These are phyloP conservation scores for Collybiopsis luxurians DNA, from an alignment of 768 basidiomycete genomes.

Conservation along the genomic window DNA sequence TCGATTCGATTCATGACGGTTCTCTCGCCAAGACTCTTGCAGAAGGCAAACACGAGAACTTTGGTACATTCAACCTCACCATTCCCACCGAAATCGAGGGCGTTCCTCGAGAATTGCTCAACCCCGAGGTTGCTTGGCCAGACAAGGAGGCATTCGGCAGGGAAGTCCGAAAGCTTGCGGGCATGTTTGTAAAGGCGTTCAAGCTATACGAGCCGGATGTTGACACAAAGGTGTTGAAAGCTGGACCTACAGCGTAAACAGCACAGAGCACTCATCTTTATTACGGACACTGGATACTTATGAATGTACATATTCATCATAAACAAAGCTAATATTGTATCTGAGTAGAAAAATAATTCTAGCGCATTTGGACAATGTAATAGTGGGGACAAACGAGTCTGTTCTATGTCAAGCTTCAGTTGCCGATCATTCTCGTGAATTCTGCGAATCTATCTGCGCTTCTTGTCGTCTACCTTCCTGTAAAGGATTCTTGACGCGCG, in stretches of 20 bases:
- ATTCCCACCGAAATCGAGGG: conserved; percentile 83
- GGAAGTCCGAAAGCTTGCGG: conserved; percentile 83
- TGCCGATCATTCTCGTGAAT: no score
- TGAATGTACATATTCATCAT: neutral
- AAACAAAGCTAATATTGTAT: no score
- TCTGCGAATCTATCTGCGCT: no score
- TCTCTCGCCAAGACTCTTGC: conserved; percentile 85
- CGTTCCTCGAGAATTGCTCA: conserved; percentile 88
- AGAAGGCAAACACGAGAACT: conserved; percentile 82
- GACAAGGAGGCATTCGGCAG: conserved; percentile 88
- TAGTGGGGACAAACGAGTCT: no score
- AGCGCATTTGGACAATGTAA: no score
- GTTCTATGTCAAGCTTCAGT: no score
- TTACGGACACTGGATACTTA: neutral
- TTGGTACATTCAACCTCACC: conserved; percentile 77
- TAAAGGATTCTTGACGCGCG: no score
- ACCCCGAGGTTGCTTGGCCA: conserved; percentile 85
- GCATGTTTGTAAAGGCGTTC: conserved; percentile 96
- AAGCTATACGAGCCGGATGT: conserved; percentile 89
- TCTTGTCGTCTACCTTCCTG: no score
- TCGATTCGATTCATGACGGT: conserved; percentile 96
- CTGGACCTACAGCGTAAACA: conserved; percentile 72
- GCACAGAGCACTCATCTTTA: conserved; percentile 20
- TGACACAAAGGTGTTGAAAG: conserved; percentile 71
- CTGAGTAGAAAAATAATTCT: no score